Conservation (phyloP, 2,329 filamentous ascomycete genomes). For the Fusarium nodosum region DNA sequence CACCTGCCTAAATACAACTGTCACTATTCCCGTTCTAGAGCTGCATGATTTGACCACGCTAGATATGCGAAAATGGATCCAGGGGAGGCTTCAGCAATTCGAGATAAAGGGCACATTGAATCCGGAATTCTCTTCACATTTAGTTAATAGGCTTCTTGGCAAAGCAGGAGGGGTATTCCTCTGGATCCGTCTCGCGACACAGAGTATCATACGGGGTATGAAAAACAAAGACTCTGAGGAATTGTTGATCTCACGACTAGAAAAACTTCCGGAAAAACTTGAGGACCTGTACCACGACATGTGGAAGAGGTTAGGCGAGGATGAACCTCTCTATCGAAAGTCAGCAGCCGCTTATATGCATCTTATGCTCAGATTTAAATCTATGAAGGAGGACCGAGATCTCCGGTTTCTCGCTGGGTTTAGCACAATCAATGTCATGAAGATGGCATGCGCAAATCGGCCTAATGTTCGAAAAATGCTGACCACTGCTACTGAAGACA, state of each 20-base stretch:
- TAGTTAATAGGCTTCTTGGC: not conserved
- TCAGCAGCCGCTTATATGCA: rapidly evolving
- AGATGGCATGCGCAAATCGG: not conserved
- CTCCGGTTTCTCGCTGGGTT: rapidly evolving
- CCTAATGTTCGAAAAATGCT: not conserved
- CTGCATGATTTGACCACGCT: not conserved
- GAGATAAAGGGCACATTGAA: not conserved
- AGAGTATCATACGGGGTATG: not conserved
- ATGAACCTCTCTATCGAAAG: not conserved
- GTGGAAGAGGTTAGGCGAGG: not conserved
- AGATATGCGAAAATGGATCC: not conserved
- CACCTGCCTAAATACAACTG: not conserved
- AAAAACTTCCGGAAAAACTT: not conserved
- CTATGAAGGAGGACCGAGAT: rapidly evolving
- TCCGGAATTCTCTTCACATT: rapidly evolving
- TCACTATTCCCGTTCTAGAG: no score
- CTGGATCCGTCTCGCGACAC: not conserved
- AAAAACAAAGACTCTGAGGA: not conserved
- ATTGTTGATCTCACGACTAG: not conserved
- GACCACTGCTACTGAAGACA: not conserved
- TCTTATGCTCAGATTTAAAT: not conserved
- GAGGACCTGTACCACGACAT: not conserved
- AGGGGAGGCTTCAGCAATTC: not conserved
- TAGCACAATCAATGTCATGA: not conserved
- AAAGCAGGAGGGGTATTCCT: not conserved